Conservation (phyloP, 139 green algal species). For the Coelastrella sp. region DNA sequence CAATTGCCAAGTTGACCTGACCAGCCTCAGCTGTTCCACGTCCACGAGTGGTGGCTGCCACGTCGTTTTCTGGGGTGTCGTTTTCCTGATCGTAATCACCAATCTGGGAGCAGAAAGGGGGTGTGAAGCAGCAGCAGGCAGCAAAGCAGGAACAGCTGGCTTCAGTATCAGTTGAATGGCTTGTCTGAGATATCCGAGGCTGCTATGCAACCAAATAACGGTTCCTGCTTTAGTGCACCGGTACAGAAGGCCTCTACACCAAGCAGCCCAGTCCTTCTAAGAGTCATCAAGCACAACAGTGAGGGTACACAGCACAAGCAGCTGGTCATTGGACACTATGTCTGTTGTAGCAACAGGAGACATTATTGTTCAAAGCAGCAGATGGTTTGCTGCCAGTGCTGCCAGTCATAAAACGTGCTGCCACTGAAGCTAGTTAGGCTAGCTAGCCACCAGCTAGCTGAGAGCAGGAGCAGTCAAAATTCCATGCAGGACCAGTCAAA, state of each 20-base stretch:
- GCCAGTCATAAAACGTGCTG: no score
- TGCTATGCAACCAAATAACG: not conserved
- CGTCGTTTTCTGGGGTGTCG: conserved; percentile 42
- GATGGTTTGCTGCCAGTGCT: no score
- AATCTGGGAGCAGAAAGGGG: not conserved
- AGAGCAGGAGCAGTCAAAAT: not conserved
- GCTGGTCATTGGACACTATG: no score
- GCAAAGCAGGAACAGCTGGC: not conserved
- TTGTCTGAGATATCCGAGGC: no score
- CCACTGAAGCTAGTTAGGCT: not conserved
- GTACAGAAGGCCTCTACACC: no score
- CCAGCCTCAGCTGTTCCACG: conserved; percentile 35
- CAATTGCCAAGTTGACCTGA: conserved; percentile 27
- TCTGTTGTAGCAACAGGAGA: no score
- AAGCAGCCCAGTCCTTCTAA: no score
- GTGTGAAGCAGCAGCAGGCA: not conserved
- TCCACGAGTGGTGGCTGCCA: conserved; percentile 31
- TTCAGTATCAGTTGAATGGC: no score
- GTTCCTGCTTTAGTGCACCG: not conserved
- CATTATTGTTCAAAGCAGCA: no score
- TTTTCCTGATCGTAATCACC: conserved; percentile 43
- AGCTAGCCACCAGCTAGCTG: not conserved
- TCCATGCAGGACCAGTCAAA: no score
- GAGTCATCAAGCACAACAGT: no score
- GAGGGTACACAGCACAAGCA: no score